Conservation (phyloP, 768 basidiomycete species). For the Gautieria morchelliformis region DNA sequence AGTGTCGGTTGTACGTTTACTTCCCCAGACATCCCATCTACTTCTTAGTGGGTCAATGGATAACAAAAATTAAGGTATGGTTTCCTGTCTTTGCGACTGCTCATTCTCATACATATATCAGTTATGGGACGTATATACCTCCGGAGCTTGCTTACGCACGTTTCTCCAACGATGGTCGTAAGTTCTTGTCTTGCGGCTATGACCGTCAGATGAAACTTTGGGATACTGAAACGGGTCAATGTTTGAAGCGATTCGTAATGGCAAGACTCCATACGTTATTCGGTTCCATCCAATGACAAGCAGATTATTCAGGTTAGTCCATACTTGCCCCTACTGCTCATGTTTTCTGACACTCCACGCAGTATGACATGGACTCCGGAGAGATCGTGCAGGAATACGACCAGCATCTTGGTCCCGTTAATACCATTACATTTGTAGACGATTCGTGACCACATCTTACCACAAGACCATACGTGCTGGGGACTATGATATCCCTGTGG, state of each 20-base stretch:
- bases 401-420: constrained; percentile 96
- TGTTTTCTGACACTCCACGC: constrained; percentile 3
- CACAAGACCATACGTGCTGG: constrained; percentile 98
- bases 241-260: constrained; percentile 93
- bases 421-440: constrained; percentile 98
- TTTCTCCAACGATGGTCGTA: constrained; percentile 92
- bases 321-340: not conserved
- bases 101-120: constrained; percentile 21
- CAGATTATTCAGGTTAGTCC: constrained; percentile 87
- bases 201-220: constrained; percentile 98
- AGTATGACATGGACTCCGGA: constrained; percentile 94
- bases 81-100: not conserved
- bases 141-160: constrained; percentile 92
- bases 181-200: constrained; percentile 87
- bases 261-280: constrained; percentile 93
- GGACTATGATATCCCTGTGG: constrained; percentile 99
- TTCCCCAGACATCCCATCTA: constrained; percentile 89
- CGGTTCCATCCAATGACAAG: constrained; percentile 94
- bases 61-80: constrained; percentile 89
- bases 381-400: constrained; percentile 99
- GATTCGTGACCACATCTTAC: constrained; percentile 97
- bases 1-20: constrained; percentile 86
- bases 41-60: constrained; percentile 95
- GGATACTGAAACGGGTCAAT: constrained; percentile 99
- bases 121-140: constrained; percentile 98